These are phyloP conservation scores for Chlorella ohadii DNA, from an alignment of 139 green algal species.

Conservation along the genomic window DNA sequence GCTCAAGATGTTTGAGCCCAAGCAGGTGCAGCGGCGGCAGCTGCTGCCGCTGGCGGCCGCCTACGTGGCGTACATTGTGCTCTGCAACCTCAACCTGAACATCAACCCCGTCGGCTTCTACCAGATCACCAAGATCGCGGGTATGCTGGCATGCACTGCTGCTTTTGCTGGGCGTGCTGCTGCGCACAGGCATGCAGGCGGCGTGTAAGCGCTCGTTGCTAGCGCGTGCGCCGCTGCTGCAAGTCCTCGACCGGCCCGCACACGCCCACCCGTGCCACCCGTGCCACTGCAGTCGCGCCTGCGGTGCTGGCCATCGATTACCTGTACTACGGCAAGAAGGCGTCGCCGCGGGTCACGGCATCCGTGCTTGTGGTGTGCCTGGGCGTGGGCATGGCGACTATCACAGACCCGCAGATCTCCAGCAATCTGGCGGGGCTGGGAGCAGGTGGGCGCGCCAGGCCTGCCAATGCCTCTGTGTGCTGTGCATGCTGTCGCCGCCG, in stretches of 20 bases:
- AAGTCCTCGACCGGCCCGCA: no score
- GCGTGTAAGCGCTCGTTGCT: background rate
- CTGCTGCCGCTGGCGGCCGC: constrained; percentile 75
- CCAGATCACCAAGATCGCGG: constrained; percentile 89
- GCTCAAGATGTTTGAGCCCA: constrained; percentile 67
- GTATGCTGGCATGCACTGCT: background rate
- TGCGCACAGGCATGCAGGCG: background rate
- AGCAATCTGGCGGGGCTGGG: constrained; percentile 67
- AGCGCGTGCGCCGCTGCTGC: no score
- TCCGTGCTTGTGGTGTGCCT: constrained; percentile 77
- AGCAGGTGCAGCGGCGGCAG: constrained; percentile 55
- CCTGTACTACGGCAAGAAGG: constrained; percentile 63
- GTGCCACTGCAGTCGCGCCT: constrained; percentile 80
- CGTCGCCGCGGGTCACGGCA: constrained; percentile 56
- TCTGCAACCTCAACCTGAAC: constrained; percentile 89
- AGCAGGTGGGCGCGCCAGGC: constrained; percentile 38
- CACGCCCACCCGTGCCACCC: background rate
- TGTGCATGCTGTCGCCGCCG: no score
- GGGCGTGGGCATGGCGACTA: constrained; percentile 82
- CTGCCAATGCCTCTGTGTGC: no score
- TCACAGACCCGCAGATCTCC: constrained; percentile 75
- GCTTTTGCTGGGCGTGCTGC: background rate
- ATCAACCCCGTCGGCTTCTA: constrained; percentile 93
- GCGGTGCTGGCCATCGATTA: constrained; percentile 83
- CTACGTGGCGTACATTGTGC: constrained; percentile 91